Conservation (phyloP, 2,329 filamentous ascomycete genomes). For the Neofusicoccum ribis region DNA sequence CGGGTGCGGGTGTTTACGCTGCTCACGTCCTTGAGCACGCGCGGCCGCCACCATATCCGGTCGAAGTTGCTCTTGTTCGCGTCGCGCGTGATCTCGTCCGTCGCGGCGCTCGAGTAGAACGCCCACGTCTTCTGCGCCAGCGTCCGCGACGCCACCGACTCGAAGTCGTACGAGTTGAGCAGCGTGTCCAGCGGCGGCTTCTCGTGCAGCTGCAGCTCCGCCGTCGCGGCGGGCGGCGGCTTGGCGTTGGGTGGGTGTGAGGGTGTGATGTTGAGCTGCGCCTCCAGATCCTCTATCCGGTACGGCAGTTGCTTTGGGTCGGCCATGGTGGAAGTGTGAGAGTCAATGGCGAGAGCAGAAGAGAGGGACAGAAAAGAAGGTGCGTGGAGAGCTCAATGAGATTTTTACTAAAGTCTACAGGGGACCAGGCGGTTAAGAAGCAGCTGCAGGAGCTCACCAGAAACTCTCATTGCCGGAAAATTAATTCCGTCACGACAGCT, state of each 20-base stretch:
- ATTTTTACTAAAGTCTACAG: background rate
- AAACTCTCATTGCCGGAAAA: constrained; percentile 2
- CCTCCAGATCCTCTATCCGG: constrained; percentile 15
- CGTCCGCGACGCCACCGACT: constrained; percentile 40
- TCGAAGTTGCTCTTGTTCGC: constrained; percentile 46
- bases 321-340: background rate
- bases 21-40: constrained; percentile 45
- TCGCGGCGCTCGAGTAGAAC: constrained; percentile 53
- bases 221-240: constrained; percentile 31
- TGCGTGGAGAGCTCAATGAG: background rate
- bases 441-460: background rate
- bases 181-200: constrained; percentile 50
- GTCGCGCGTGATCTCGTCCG: constrained; percentile 50
- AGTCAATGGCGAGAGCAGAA: background rate
- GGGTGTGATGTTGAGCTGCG: constrained; percentile 23
- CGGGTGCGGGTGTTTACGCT: constrained; percentile 35
- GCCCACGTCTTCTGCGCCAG: constrained; percentile 44
- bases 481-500: constrained; percentile 1
- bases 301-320: constrained; percentile 12
- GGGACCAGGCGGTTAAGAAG: background rate
- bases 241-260: constrained; percentile 3
- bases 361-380: background rate
- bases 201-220: constrained; percentile 30
- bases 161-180: constrained; percentile 51
- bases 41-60: constrained; percentile 50